Conservation (phyloP, 768 basidiomycete genomes). For the Neoboletus brunneissimus region DNA sequence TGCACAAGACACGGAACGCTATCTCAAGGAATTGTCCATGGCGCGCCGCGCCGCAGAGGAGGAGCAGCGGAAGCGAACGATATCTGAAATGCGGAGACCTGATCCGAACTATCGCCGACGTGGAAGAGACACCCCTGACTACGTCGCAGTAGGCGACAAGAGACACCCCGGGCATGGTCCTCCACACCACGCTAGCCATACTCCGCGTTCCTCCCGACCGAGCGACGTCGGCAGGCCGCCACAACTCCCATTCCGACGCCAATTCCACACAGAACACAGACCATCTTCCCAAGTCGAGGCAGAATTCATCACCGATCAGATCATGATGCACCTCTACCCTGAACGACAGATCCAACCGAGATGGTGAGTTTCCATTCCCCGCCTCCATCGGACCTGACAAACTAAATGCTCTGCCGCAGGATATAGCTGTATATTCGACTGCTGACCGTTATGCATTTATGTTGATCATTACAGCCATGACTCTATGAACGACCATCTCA, state of each 20-base stretch:
- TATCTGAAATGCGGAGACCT: slow-evolving; percentile 25
- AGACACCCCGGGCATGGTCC: background rate
- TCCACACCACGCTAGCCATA: slow-evolving; percentile 4
- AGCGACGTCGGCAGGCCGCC: slow-evolving; percentile 21
- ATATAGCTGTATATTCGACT: slow-evolving; percentile 14
- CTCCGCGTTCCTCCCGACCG: slow-evolving; percentile 6
- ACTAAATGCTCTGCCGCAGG: slow-evolving; percentile 10
- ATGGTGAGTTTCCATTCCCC: slow-evolving; percentile 23
- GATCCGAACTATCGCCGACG: slow-evolving; percentile 20
- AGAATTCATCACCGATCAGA: slow-evolving; percentile 34
- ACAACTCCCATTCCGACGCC: slow-evolving; percentile 10
- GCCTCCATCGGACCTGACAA: background rate
- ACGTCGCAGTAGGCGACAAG: slow-evolving; percentile 6
- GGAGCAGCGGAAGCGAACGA: slow-evolving; percentile 30
- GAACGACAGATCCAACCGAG: slow-evolving; percentile 32
- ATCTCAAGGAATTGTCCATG: slow-evolving; percentile 27
- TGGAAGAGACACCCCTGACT: slow-evolving; percentile 10
- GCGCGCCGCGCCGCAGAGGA: slow-evolving; percentile 27
- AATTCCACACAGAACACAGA: slow-evolving; percentile 12
- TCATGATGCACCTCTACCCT: slow-evolving; percentile 35
- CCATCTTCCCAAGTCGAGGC: slow-evolving; percentile 30
- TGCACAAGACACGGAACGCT: slow-evolving; percentile 33
- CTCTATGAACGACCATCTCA: slow-evolving; percentile 11
- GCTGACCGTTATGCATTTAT: slow-evolving; percentile 6
- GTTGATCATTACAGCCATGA: slow-evolving; percentile 11